Percentiles rank a stretch among this genome's conserved stretches.
Evolutionary conservation across 331 rosid species (phyloP).

Genomic region (Acacia concinna): DNA sequence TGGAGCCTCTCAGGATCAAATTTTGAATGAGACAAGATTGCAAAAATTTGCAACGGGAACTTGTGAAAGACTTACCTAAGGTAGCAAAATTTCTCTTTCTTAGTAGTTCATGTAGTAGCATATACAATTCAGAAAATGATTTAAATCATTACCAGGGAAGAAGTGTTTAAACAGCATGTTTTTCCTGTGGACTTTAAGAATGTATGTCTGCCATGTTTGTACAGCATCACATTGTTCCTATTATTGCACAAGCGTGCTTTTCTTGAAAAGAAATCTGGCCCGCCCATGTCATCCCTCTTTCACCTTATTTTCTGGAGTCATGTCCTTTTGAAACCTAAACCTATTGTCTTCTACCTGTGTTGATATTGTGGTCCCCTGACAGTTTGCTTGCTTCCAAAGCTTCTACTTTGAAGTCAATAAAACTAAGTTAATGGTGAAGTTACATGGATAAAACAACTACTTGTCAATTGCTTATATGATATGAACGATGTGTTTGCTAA

Average conservation of each 20-base stretch:
- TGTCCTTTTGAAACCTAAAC: not conserved
- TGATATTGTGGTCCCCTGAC: not conserved
- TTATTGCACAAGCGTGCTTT: not conserved
- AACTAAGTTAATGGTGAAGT: not conserved
- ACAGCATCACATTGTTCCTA: not conserved
- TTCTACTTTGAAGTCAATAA: not conserved
- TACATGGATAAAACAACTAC: not conserved
- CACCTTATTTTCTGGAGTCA: not conserved
- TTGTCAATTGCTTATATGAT: not conserved
- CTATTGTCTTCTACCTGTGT: not conserved
- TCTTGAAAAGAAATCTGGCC: slow-evolving; percentile 1
- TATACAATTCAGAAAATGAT: not conserved
- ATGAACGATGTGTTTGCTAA: not conserved
- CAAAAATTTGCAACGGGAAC: slow-evolving; percentile 90
- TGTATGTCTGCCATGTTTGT: not conserved
- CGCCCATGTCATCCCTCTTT: not conserved
- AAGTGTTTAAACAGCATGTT: not conserved
- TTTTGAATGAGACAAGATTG: slow-evolving; percentile 95
- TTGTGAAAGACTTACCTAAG: slow-evolving; percentile 81
- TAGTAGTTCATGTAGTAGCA: slow-evolving; percentile 20
- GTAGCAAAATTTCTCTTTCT: slow-evolving; percentile 44
- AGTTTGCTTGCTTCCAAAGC: not conserved
- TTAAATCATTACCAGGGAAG: not conserved
- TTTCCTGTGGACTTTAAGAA: not conserved
- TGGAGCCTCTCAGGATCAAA: slow-evolving; percentile 99